Evolutionary conservation across 352 stramenopile species (phyloP), one percentile per base, ranked within the genome.

Genomic region (Lagenidium sp.): DNA sequence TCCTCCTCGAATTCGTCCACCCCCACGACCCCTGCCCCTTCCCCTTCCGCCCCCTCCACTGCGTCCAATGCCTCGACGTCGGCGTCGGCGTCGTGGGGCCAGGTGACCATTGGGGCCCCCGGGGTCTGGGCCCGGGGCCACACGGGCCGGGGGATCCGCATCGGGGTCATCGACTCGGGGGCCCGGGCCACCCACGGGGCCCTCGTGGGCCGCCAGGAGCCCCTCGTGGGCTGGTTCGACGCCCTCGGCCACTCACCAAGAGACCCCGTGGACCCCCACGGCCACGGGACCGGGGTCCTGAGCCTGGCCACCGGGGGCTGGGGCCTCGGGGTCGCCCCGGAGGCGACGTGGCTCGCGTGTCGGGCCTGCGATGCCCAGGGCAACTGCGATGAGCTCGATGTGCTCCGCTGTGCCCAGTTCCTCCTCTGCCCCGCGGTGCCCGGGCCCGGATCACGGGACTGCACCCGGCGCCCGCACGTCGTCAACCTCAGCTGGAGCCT

Each of bases 401-500:
- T 74, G 35, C 57, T 78, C 5, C 47, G 47, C 15, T 78, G 65
- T 28, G 63, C 60, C 15, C 62, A 78, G 53, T 78, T 69, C 39
- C 38, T 78, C 34, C 53, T 66, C 5, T 78, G 65, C 11, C 65
- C 65, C 8, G 62, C 58, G 34, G 43, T 53, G 26, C 47, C 50
- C 15, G 46, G 55, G 41, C 41, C 30, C 21, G n/a, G n/a, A n/a
- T 49, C 60, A 28, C 58, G 36, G 4, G 62, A 71, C 30, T 78
- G 65, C 53, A 53, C 50, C 26, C 57, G 65, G 50, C 63, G 60
- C 8, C 67, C 69, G n/a, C 61, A 80, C 35, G 59, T 82, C n/a
- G 55, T 82, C 54, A 82, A 73, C 56, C 78, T 78, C 45, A 77
- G 63, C 38, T 82, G 69, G 69, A n/a, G n/a, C n/a, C n/a, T n/a